Evolutionary conservation across 208 protist species (phyloP), one percentile per base, ranked within the genome.

Genomic region (Leishmania aethiopica): DNA sequence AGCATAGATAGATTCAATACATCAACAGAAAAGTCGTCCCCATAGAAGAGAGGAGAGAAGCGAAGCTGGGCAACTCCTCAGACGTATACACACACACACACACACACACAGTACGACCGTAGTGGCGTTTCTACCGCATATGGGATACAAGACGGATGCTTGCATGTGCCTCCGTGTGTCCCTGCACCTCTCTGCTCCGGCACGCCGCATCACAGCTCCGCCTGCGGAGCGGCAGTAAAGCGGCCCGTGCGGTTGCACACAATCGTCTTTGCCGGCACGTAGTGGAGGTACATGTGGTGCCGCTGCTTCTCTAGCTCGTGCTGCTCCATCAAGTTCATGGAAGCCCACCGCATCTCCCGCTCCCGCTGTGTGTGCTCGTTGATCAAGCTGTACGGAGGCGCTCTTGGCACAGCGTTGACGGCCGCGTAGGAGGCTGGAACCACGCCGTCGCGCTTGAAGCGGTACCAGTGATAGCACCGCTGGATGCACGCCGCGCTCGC

Each of bases 401-500:
- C 71, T 13, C 53, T 37, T 42, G 90, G 90, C 15, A 83, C 60
- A 1, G n/a, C 76, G 40, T 81, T 15, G 1, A 3, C 40, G 47
- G 75, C 60, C 19, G 51, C 55, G 66, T 75, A 79, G 4, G 62
- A 42, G 19, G 66, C 53, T 2, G 91, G 86, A 64, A 86, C 60
- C 25, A 77, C 67, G 40, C 79, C 79, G 62, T 76, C 57, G 75
- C 51, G 81, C 40, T 59, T 32, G 80, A 80, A 88, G 55, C 88
- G 83, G 84, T 95, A 94, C 85, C 86, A 92, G 70, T 90, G 86
- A 89, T 89, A 97, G 83, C 84, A 90, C 71, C 84, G 82, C 82
- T 97, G 92, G 59, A 97, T 97, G 10, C 91, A 95, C 25, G 47
- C 78, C 32, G 93, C 94, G 66, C 83, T 83, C 73, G 84, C 86